Percentiles rank a stretch among this genome's conserved stretches.
Conservation (phyloP, 2,329 filamentous ascomycete genomes). For the Paramyrothecium sp. region DNA sequence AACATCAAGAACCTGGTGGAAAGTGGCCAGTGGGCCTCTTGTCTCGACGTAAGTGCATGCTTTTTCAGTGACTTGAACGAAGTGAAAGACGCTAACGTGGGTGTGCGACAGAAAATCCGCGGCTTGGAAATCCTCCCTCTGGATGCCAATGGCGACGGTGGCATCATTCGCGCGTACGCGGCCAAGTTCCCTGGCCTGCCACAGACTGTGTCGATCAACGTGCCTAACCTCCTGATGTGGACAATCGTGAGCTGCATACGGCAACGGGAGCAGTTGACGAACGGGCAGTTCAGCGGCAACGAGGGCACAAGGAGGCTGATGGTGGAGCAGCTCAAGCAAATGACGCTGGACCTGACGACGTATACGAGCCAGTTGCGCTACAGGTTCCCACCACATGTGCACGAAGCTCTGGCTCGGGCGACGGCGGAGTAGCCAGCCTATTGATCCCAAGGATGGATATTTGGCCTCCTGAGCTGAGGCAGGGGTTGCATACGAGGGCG, state of each 20-base stretch:
- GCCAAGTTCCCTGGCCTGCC: constrained; percentile 78
- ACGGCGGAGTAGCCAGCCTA: constrained; percentile 58
- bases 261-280: constrained; percentile 69
- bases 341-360: constrained; percentile 86
- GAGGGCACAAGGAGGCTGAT: constrained; percentile 62
- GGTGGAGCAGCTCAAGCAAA: constrained; percentile 71
- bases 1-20: constrained; percentile 58
- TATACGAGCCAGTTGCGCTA: constrained; percentile 93
- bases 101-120: constrained; percentile 61
- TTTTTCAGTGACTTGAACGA: constrained; percentile 1
- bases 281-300: constrained; percentile 72
- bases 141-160: constrained; percentile 70
- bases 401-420: constrained; percentile 83
- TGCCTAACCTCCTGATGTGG: constrained; percentile 92
- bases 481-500: no score
- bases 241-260: constrained; percentile 82
- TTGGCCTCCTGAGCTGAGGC: background rate
- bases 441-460: background rate
- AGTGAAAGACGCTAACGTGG: constrained; percentile 12
- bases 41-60: constrained; percentile 52
- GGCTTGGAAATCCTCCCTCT: constrained; percentile 78
- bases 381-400: constrained; percentile 80
- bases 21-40: constrained; percentile 53
- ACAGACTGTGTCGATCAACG: constrained; percentile 80
- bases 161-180: constrained; percentile 75